A percentile compares a stretch with the other conserved stretches of the same genome.
Conservation (phyloP, 345 rosid species). For the Gossypium bickii region DNA sequence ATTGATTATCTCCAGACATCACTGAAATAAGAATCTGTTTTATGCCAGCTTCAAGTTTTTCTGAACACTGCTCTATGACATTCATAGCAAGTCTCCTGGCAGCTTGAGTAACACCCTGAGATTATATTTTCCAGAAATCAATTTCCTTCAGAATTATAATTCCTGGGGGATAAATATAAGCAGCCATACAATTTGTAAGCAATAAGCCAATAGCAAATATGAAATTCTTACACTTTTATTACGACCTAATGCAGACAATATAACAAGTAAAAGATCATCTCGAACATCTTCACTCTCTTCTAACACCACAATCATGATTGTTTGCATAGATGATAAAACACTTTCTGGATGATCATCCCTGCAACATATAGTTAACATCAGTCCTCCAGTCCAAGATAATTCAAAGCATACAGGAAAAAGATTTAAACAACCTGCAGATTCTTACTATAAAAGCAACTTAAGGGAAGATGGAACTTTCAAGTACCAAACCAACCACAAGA, state of each 20-base stretch:
- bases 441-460: background rate
- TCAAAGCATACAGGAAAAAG: background rate
- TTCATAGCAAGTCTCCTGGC: constrained; percentile 88
- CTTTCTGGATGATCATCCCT: constrained; percentile 94
- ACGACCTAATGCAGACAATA: constrained; percentile 75
- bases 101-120: constrained; percentile 58
- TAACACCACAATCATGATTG: constrained; percentile 74
- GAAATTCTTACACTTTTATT: constrained; percentile 57
- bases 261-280: constrained; percentile 67
- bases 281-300: constrained; percentile 90
- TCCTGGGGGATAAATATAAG: constrained; percentile 1
- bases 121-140: constrained; percentile 28
- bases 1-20: constrained; percentile 74
- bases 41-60: constrained; percentile 80
- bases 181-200: background rate
- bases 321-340: constrained; percentile 85
- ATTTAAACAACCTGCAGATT: background rate
- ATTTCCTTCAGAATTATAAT: constrained; percentile 11
- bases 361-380: constrained; percentile 23
- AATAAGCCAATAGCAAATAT: constrained; percentile 13
- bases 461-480: background rate
- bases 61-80: constrained; percentile 79
- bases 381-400: background rate
- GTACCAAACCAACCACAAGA: background rate
- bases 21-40: constrained; percentile 83